These are phyloP conservation scores for Carex arenaria DNA, from an alignment of 202 grass and related monocot genomes.

Conservation along the genomic window DNA sequence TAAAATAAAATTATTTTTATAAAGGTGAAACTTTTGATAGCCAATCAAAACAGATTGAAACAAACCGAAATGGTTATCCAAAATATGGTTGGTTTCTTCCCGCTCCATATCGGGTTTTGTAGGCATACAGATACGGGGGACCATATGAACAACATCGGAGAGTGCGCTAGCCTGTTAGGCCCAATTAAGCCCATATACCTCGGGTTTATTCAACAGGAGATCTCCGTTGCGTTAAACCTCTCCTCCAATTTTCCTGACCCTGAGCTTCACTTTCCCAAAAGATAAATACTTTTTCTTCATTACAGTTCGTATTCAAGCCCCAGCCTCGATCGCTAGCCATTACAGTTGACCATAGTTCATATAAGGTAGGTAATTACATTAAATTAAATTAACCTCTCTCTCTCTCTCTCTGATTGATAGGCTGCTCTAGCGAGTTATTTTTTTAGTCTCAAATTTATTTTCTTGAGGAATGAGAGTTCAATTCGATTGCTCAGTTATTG, in stretches of 20 bases:
- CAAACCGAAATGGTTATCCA: too few relatives aligned
- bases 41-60: too few relatives aligned
- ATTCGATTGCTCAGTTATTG: not conserved
- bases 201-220: not conserved
- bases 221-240: conserved; percentile 15
- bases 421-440: conserved; percentile 1
- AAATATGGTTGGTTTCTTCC: not conserved
- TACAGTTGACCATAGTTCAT: not conserved
- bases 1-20: too few relatives aligned
- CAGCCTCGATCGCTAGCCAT: not conserved
- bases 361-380: not conserved
- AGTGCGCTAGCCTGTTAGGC: not conserved
- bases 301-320: not conserved
- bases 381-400: not conserved
- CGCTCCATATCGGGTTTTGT: not conserved
- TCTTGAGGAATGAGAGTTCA: not conserved
- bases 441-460: not conserved
- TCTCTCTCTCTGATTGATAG: not conserved
- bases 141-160: not conserved
- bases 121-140: not conserved
- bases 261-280: conserved; percentile 11
- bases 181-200: not conserved
- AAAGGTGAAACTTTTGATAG: too few relatives aligned
- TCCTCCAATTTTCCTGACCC: not conserved
- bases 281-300: not conserved